Evolutionary conservation across 106 monocot species (phyloP), one percentile per base, ranked within the genome.

Genomic region (Amphibolis antarctica): DNA sequence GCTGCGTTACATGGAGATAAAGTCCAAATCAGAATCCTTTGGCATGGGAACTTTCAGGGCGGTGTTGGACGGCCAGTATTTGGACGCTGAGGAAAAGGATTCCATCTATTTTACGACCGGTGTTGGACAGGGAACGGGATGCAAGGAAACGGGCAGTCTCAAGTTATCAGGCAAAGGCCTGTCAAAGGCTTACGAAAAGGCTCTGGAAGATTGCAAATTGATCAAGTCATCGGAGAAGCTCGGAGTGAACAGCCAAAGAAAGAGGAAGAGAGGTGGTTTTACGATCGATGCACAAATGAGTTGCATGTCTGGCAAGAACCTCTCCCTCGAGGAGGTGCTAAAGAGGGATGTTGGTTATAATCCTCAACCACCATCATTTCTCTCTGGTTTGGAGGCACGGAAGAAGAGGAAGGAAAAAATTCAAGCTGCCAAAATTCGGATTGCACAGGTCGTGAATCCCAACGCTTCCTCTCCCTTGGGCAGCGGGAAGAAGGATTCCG

Each of bases 301-400:
- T 57, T 65, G 70, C 43, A 69, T 69, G 19, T 70, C 75, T 1
- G 66, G 55, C 0, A 74, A 75, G 66, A 62, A 59, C 9, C 48
- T 80, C 53, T 69, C 76, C 0, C 44, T 80, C 3, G 67, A 83
- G 45, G 42, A 88, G 61, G 61, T 88, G 13, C 12, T 85, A 45
- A 59, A 79, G 48, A 78, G 60, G 61, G 80, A 88, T 55, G 60
- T 84, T 18, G 88, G 93, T 23, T 88, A 66, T 75, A 85, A 88
- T 69, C 53, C 76, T 18, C 71, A 75, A 56, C 93, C 93, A 27
- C 93, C 88, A 28, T 85, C 84, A 23, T 92, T 85, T 68, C 46
- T 79, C 13, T 47, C 59, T 65, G 88, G 88, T 22, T 19, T 85
- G 36, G 74, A 85, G 55, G 63, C 76, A 27, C 55, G 85, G 67